Evolutionary conservation across 129 eudicot species (phyloP).

Genomic region (Pulicaria dysenterica): DNA sequence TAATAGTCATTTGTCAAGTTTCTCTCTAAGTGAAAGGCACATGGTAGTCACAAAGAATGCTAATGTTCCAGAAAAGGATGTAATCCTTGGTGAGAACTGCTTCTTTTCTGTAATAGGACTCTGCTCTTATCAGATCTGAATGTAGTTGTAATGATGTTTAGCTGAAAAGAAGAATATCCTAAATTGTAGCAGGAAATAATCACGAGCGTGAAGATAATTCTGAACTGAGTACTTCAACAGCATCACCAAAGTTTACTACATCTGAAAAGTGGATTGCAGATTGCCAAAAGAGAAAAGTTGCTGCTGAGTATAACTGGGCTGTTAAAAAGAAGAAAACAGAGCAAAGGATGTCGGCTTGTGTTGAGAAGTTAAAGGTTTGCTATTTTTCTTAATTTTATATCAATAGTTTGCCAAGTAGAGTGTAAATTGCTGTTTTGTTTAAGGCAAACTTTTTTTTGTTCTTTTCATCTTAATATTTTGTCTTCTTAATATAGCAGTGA

Average conservation of each 20-base stretch:
- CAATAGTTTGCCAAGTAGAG: not conserved
- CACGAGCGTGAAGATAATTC: slow-evolving; percentile 53
- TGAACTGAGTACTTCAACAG: slow-evolving; percentile 39
- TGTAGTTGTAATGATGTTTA: slow-evolving; percentile 21
- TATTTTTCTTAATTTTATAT: not conserved
- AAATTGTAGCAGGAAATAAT: slow-evolving; percentile 41
- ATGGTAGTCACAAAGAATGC: slow-evolving; percentile 43
- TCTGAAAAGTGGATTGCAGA: slow-evolving; percentile 82
- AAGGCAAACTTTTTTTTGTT: not conserved
- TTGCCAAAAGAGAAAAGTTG: slow-evolving; percentile 70
- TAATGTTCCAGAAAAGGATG: slow-evolving; percentile 40
- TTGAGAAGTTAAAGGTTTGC: slow-evolving; percentile 81
- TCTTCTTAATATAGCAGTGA: not conserved
- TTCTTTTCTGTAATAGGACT: not conserved
- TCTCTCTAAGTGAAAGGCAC: slow-evolving; percentile 46
- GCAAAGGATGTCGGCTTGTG: slow-evolving; percentile 67
- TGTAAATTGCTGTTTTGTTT: not conserved
- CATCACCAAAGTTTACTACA: slow-evolving; percentile 69
- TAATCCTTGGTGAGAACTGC: slow-evolving; percentile 52
- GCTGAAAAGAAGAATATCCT: slow-evolving; percentile 27
- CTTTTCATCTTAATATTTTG: not conserved
- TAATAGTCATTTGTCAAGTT: slow-evolving; percentile 43
- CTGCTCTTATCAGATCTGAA: slow-evolving; percentile 22
- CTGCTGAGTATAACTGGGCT: slow-evolving; percentile 59
- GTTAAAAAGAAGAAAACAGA: slow-evolving; percentile 77